A percentile compares a stretch with the other conserved stretches of the same genome.
These are phyloP conservation scores for Pythium plurisporium DNA, from an alignment of 352 stramenopile genomes.

Conservation along the genomic window DNA sequence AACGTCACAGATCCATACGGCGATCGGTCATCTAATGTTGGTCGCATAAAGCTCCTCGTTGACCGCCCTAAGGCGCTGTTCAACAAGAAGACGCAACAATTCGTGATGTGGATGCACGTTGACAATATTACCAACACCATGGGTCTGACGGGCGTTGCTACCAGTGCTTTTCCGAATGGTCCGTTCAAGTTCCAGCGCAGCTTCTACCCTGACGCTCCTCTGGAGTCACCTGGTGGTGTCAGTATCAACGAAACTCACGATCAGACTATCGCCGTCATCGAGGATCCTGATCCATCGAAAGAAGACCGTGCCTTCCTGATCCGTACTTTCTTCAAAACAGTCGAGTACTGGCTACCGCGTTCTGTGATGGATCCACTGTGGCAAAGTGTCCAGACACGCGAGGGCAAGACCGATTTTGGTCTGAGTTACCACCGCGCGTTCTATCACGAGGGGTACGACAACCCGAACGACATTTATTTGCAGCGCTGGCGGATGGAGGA, in stretches of 20 bases:
- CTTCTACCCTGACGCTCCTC: constrained; percentile 91
- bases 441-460: constrained; percentile 93
- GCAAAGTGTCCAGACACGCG: constrained; percentile 90
- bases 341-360: constrained; percentile 94
- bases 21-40: constrained; percentile 13
- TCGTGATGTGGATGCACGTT: constrained; percentile 97
- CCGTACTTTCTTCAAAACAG: constrained; percentile 93
- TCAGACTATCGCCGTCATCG: constrained; percentile 77
- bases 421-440: constrained; percentile 96
- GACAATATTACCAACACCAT: constrained; percentile 86
- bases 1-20: constrained; percentile 93
- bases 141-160: constrained; percentile 88
- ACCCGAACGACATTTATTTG: constrained; percentile 96
- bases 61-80: constrained; percentile 92
- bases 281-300: constrained; percentile 9
- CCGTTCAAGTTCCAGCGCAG: constrained; percentile 89
- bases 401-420: constrained; percentile 83
- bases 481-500: constrained; percentile 96
- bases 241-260: constrained; percentile 94
- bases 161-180: constrained; percentile 85
- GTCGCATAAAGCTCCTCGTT: constrained; percentile 33
- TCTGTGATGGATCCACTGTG: constrained; percentile 96
- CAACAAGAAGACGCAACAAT: constrained; percentile 79
- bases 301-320: constrained; percentile 79
- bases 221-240: constrained; percentile 65